Percentiles rank a stretch among this genome's conserved stretches.
These are phyloP conservation scores for Beauveria sp. DNA, from an alignment of 2,329 filamentous ascomycete species.

Conservation along the genomic window DNA sequence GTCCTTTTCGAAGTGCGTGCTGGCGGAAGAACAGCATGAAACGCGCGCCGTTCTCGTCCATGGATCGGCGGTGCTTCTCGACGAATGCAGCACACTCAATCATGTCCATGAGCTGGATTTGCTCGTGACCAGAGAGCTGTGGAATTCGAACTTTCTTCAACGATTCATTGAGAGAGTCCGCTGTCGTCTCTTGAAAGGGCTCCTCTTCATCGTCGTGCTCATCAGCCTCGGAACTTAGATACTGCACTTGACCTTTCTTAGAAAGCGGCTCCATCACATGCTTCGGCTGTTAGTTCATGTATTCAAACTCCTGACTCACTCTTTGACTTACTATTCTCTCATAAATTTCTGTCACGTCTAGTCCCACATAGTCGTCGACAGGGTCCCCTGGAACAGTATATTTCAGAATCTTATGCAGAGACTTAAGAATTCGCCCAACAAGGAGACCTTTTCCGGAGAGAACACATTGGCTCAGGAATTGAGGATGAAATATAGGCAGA, in stretches of 20 bases:
- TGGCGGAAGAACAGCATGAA: conserved; percentile 86
- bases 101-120: conserved; percentile 77
- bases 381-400: conserved; percentile 75
- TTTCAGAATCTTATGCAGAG: conserved; percentile 68
- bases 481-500: conserved; percentile 84
- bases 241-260: conserved; percentile 27
- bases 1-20: conserved; percentile 61
- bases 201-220: conserved; percentile 50
- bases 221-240: conserved; percentile 26
- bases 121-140: conserved; percentile 75
- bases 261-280: background rate
- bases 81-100: conserved; percentile 78
- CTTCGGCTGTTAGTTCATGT: background rate
- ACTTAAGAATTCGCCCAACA: conserved; percentile 65
- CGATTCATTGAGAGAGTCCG: conserved; percentile 64
- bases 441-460: conserved; percentile 66
- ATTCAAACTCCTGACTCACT: background rate
- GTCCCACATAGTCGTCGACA: conserved; percentile 69
- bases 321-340: conserved; percentile 18
- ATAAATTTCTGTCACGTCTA: conserved; percentile 55
- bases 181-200: conserved; percentile 66
- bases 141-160: conserved; percentile 68
- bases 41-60: conserved; percentile 82
- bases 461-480: conserved; percentile 81
- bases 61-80: conserved; percentile 77